Evolutionary conservation across 108 stramenopile species (phyloP).

Genomic region (Thalassiosira profunda): DNA sequence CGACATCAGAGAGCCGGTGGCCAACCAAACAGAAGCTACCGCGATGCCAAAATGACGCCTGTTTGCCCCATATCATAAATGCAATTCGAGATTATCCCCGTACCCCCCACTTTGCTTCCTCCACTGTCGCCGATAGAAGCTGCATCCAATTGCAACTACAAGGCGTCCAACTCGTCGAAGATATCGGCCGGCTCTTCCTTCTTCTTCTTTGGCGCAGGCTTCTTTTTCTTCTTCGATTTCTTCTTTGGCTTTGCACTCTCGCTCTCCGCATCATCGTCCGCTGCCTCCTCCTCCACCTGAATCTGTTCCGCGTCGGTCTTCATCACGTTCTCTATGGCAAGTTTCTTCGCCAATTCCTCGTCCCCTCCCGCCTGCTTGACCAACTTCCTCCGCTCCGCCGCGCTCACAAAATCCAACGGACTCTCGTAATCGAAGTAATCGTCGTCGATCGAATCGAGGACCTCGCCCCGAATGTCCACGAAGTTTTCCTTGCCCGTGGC

Average conservation of each 20-base stretch:
- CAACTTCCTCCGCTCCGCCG: slow-evolving; percentile 71
- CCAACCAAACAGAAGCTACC: background rate
- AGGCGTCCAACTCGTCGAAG: slow-evolving; percentile 19
- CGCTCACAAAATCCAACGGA: slow-evolving; percentile 84
- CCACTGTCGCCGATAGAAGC: no score
- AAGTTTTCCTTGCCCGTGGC: slow-evolving; percentile 87
- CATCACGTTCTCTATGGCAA: slow-evolving; percentile 55
- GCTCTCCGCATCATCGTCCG: slow-evolving; percentile 17
- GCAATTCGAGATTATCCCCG: no score
- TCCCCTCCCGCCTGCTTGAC: slow-evolving; percentile 79
- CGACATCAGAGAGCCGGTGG: slow-evolving; percentile 4
- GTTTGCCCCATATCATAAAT: background rate
- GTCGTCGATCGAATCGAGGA: slow-evolving; percentile 78
- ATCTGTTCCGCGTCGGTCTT: slow-evolving; percentile 46
- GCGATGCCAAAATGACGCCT: background rate
- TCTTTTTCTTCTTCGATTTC: background rate
- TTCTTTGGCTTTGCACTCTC: background rate
- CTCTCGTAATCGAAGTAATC: slow-evolving; percentile 88
- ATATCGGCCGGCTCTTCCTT: slow-evolving; percentile 11
- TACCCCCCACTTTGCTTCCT: background rate
- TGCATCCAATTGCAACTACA: no score
- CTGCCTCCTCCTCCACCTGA: background rate
- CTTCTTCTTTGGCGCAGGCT: no score
- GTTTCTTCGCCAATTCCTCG: slow-evolving; percentile 78
- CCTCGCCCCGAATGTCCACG: slow-evolving; percentile 76